phyloP scores from a whole-genome alignment of 2,329 filamentous ascomycete genomes.

The Cladosporium cucumerinum region DNA sequence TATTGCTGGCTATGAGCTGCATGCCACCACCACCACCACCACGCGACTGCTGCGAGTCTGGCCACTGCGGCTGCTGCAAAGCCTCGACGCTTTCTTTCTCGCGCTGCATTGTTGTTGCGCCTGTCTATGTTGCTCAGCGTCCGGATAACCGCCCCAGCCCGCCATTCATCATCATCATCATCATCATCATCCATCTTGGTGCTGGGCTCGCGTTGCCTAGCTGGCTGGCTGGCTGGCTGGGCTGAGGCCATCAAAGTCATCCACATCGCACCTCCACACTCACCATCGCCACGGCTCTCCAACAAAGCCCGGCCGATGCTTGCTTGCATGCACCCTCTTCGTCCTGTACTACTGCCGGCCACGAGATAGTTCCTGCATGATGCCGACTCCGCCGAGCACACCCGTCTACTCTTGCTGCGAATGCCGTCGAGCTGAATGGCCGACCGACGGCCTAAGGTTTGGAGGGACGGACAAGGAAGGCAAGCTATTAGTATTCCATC shows the following conservation, averaged over 20 bases:
- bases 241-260: background rate
- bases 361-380: conserved; percentile 6
- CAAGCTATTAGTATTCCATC: conserved; percentile 3
- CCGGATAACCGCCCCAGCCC: background rate
- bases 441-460: conserved; percentile 1
- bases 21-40: background rate
- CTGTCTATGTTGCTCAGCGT: background rate
- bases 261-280: background rate
- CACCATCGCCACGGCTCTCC: conserved; percentile 11
- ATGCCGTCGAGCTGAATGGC: conserved; percentile 12
- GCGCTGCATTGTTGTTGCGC: background rate
- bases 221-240: conserved; percentile 1
- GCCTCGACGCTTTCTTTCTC: background rate
- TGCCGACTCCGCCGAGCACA: conserved; percentile 8
- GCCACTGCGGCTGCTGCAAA: background rate
- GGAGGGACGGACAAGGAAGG: background rate
- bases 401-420: background rate
- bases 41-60: background rate
- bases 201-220: background rate
- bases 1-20: background rate
- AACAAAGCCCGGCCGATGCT: conserved; percentile 11
- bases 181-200: background rate
- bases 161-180: background rate
- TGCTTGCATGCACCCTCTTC: background rate
- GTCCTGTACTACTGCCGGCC: background rate